Percentiles rank a stretch among this genome's conserved stretches.
Conservation (phyloP, 768 basidiomycete genomes). For the Agrocybe chaxingu region DNA sequence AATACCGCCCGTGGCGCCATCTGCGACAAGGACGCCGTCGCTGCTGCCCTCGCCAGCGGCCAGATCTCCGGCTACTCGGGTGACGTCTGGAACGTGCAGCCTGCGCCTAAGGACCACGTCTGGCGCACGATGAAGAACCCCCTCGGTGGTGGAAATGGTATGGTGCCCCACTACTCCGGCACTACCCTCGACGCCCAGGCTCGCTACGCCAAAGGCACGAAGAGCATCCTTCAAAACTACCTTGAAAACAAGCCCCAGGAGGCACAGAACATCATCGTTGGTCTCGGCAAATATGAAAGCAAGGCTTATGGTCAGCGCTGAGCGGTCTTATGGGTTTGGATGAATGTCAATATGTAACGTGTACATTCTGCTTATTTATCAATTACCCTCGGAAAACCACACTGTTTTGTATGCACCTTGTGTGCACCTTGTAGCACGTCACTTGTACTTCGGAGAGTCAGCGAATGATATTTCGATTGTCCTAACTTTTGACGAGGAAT, state of each 20-base stretch:
- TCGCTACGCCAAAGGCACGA: constrained; percentile 76
- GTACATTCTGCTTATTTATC: background rate
- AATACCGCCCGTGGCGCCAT: constrained; percentile 95
- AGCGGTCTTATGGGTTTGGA: constrained; percentile 23
- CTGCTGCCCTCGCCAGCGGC: constrained; percentile 71
- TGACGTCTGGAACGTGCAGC: constrained; percentile 88
- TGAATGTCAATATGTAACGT: background rate
- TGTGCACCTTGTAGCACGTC: too few relatives aligned
- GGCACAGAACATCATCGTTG: constrained; percentile 79
- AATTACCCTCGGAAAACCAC: too few relatives aligned
- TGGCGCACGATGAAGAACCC: constrained; percentile 85
- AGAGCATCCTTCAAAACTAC: constrained; percentile 72
- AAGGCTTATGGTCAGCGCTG: constrained; percentile 25
- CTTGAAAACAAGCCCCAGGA: constrained; percentile 62
- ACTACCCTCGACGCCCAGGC: constrained; percentile 88
- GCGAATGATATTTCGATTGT: too few relatives aligned
- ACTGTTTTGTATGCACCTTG: too few relatives aligned
- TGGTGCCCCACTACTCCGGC: constrained; percentile 86
- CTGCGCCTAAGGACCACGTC: constrained; percentile 80
- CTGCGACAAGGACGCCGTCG: constrained; percentile 80
- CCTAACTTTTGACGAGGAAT: too few relatives aligned
- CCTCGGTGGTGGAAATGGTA: constrained; percentile 83
- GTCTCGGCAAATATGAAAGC: constrained; percentile 48
- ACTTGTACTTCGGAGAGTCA: background rate
- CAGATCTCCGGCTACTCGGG: constrained; percentile 63